phyloP scores from a whole-genome alignment of 805 yeast species.

The Vanderwaltozyma yarrowii region DNA sequence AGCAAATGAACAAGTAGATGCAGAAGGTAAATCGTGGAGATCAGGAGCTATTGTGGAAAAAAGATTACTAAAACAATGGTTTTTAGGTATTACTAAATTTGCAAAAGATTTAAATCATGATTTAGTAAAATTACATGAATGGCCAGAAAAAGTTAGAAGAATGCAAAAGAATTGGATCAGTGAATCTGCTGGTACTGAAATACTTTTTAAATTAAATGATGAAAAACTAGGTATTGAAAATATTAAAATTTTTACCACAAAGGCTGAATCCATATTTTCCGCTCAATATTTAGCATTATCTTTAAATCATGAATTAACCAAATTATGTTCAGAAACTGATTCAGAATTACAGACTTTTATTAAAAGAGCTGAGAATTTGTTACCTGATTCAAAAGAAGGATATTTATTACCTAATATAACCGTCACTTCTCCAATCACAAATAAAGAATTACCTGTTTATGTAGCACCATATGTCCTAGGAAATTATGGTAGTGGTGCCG shows the following conservation, averaged over 20 bases:
- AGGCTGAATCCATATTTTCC: constrained; percentile 79
- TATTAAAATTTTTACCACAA: constrained; percentile 65
- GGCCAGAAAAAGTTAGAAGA: constrained; percentile 84
- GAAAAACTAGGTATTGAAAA: constrained; percentile 9
- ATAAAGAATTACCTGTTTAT: constrained; percentile 53
- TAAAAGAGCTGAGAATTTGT: constrained; percentile 25
- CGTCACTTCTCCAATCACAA: constrained; percentile 51
- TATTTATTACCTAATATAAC: constrained; percentile 35
- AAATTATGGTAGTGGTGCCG: constrained; percentile 78
- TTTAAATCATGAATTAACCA: constrained; percentile 53
- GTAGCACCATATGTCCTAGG: constrained; percentile 87
- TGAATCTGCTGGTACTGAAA: constrained; percentile 66
- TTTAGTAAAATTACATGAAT: constrained; percentile 46
- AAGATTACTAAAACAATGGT: constrained; percentile 80
- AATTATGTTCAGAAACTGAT: constrained; percentile 31
- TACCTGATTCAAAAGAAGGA: constrained; percentile 51
- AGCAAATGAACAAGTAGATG: constrained; percentile 94
- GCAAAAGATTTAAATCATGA: constrained; percentile 62
- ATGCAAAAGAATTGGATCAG: constrained; percentile 98
- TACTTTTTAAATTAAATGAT: constrained; percentile 37
- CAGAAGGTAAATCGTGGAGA: constrained; percentile 89
- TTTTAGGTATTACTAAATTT: constrained; percentile 76
- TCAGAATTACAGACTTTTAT: constrained; percentile 39
- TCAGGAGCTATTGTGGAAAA: constrained; percentile 94
- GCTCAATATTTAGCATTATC: constrained; percentile 80